These are phyloP conservation scores for Candida montana DNA, from an alignment of 805 yeast genomes.

Conservation along the genomic window DNA sequence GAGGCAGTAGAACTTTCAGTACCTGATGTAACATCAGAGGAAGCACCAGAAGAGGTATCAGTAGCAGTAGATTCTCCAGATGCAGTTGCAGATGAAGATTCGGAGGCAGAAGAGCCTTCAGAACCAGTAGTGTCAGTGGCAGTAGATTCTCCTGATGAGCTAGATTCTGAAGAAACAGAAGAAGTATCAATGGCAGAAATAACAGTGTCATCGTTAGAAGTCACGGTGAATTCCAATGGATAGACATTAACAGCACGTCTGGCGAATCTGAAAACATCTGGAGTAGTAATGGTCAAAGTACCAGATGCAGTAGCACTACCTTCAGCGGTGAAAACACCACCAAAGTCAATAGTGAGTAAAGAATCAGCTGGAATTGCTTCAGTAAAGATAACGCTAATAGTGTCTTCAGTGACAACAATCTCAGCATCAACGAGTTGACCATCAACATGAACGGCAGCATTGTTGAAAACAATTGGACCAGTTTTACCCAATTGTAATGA, in stretches of 20 bases:
- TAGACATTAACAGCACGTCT: neutral
- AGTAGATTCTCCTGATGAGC: neutral
- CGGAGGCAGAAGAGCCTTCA: neutral
- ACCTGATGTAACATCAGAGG: neutral
- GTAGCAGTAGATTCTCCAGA: neutral
- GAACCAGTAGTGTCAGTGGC: neutral
- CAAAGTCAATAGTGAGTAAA: neutral
- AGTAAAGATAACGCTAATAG: slow-evolving; percentile 3
- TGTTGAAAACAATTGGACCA: slow-evolving; percentile 10
- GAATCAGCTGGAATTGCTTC: neutral
- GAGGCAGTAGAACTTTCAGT: too few relatives aligned
- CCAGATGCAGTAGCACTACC: neutral
- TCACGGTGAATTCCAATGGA: neutral
- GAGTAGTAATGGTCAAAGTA: neutral
- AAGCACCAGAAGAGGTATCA: neutral
- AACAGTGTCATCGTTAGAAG: neutral
- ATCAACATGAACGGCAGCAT: slow-evolving; percentile 7
- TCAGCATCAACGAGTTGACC: slow-evolving; percentile 5
- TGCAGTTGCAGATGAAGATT: neutral
- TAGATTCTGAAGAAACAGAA: neutral
- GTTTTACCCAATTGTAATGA: neutral
- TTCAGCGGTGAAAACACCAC: neutral
- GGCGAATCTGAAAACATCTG: neutral
- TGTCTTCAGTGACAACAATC: slow-evolving; percentile 2
- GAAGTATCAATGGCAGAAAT: neutral